Conservation (phyloP, 495 filamentous ascomycete species). For the Amniculicola lignicola region DNA sequence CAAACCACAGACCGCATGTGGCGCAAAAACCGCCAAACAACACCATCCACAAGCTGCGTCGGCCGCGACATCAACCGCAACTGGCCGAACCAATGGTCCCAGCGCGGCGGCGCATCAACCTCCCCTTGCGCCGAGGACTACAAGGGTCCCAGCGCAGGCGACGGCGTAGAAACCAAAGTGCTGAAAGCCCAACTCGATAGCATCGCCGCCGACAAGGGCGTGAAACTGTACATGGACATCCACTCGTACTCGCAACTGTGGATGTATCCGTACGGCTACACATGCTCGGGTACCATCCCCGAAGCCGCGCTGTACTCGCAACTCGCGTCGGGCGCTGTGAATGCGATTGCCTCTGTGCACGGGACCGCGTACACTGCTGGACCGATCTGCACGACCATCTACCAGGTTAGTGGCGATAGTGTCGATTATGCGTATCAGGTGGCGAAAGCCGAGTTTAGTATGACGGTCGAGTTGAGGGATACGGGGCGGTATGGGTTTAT, state of each 20-base stretch:
- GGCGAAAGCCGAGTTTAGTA: constrained; percentile 51
- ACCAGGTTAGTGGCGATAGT: constrained; percentile 53
- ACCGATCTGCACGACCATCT: constrained; percentile 58
- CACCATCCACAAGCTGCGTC: constrained; percentile 46
- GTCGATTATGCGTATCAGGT: constrained; percentile 57
- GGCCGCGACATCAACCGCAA: constrained; percentile 65
- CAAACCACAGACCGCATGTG: constrained; percentile 59
- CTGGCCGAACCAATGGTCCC: constrained; percentile 53
- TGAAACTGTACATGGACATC: constrained; percentile 61
- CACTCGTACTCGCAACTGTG: constrained; percentile 58
- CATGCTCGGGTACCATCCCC: constrained; percentile 47
- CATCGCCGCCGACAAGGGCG: constrained; percentile 45
- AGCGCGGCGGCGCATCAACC: constrained; percentile 51
- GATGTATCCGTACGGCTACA: constrained; percentile 50
- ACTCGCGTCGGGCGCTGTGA: constrained; percentile 35
- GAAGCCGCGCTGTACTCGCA: constrained; percentile 39
- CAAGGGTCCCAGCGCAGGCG: constrained; percentile 48
- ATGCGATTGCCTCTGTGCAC: constrained; percentile 46
- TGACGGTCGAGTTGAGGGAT: constrained; percentile 55
- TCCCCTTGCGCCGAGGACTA: constrained; percentile 55
- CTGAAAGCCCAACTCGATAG: constrained; percentile 45
- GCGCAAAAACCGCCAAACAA: constrained; percentile 61
- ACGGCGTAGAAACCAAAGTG: constrained; percentile 51
- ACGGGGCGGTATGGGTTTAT: constrained; percentile 54
- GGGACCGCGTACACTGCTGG: constrained; percentile 48